phyloP scores from a whole-genome alignment of 441 rosid genomes.

The Populus tomentosa region DNA sequence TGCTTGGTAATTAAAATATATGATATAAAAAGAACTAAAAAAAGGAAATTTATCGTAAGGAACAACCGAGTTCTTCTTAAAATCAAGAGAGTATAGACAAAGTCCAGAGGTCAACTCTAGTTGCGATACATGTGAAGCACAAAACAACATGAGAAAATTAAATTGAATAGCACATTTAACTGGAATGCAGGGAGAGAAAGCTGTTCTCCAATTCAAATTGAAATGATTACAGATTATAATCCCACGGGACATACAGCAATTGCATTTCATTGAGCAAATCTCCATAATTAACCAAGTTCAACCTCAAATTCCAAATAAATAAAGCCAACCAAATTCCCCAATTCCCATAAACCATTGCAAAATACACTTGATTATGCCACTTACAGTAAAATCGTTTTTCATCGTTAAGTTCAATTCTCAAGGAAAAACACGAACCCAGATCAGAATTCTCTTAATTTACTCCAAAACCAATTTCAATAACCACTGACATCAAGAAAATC shows the following conservation, averaged over 20 bases:
- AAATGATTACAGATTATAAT: not conserved
- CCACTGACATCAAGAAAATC: not conserved
- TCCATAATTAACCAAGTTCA: not conserved
- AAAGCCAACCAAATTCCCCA: not conserved
- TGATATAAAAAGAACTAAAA: no score
- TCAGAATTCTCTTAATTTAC: constrained; percentile 3
- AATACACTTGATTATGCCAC: not conserved
- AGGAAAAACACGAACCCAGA: constrained; percentile 10
- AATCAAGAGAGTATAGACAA: not conserved
- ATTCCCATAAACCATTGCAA: not conserved
- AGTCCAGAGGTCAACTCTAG: not conserved
- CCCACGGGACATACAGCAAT: not conserved
- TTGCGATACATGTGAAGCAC: not conserved
- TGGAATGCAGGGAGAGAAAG: not conserved
- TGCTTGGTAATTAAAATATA: not conserved
- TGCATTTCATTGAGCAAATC: not conserved
- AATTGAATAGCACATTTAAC: not conserved
- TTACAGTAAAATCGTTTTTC: not conserved
- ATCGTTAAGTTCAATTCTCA: not conserved
- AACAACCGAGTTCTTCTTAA: not conserved
- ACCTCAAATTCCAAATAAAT: not conserved
- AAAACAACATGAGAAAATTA: not conserved
- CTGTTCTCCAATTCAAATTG: not conserved
- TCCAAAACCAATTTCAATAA: not conserved
- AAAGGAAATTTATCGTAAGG: no score